phyloP scores from a whole-genome alignment of 2,329 filamentous ascomycete species.

The Ambrosiella xylebori region DNA sequence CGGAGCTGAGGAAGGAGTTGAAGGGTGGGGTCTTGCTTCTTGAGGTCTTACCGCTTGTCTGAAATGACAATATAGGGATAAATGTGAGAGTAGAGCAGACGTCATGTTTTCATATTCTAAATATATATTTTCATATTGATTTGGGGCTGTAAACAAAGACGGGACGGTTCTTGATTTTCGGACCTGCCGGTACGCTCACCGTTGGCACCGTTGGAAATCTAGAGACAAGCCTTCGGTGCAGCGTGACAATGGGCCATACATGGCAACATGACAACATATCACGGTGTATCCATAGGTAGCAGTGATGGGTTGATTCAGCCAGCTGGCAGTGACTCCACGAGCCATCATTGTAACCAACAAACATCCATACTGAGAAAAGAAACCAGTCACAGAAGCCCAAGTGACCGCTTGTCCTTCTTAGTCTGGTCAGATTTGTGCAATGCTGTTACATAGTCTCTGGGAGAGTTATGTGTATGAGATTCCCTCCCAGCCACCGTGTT shows the following conservation, averaged over 20 bases:
- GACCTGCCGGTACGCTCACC: neutral
- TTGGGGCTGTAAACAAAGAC: neutral
- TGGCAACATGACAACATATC: neutral
- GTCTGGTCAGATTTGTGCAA: neutral
- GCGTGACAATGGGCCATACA: too few relatives aligned
- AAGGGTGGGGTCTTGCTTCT: neutral
- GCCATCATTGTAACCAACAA: neutral
- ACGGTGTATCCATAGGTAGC: neutral
- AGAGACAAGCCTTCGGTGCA: too few relatives aligned
- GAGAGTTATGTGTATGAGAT: neutral
- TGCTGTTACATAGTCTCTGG: neutral
- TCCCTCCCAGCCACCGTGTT: neutral
- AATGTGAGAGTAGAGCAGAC: neutral
- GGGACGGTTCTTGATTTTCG: neutral
- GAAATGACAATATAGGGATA: neutral
- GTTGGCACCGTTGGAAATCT: too few relatives aligned
- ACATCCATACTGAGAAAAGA: neutral
- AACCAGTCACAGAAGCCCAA: neutral
- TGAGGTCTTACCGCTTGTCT: neutral
- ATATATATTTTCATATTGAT: neutral
- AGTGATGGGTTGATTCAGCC: neutral
- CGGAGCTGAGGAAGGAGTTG: neutral
- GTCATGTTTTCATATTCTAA: neutral
- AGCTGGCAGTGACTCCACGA: neutral
- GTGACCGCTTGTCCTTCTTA: neutral